Percentiles rank a stretch among this genome's conserved stretches.
Evolutionary conservation across 1,284 basidiomycete species (phyloP).

Genomic region (Pseudozyma sp.): DNA sequence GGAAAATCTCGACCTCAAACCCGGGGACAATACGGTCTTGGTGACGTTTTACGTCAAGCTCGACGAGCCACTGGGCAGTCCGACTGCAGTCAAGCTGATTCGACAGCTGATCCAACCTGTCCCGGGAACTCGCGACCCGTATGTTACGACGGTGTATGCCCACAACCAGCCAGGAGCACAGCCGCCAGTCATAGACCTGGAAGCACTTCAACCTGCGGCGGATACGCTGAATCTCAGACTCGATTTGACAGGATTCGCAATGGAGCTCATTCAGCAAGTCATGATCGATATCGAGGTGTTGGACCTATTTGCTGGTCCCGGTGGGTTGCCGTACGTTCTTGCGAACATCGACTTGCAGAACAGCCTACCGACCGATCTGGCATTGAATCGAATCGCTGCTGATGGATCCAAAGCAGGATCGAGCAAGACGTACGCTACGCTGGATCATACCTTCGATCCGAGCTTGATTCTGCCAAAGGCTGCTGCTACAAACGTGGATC

Average conservation of each 20-base stretch:
- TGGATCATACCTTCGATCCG: slow-evolving; percentile 12
- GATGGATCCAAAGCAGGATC: slow-evolving; percentile 10
- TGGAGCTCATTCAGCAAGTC: slow-evolving; percentile 29
- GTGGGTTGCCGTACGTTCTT: slow-evolving; percentile 5
- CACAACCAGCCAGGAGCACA: slow-evolving; percentile 75
- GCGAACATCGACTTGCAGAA: slow-evolving; percentile 8
- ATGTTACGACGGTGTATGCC: slow-evolving; percentile 71
- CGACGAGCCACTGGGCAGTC: slow-evolving; percentile 74
- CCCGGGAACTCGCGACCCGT: slow-evolving; percentile 5
- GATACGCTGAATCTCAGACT: slow-evolving; percentile 71
- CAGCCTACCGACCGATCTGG: slow-evolving; percentile 5
- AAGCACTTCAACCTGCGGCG: slow-evolving; percentile 9
- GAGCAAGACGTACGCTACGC: slow-evolving; percentile 13
- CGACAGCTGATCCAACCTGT: slow-evolving; percentile 54
- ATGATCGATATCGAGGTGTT: slow-evolving; percentile 31
- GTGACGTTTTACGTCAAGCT: slow-evolving; percentile 78
- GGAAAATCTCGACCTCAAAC: slow-evolving; percentile 71
- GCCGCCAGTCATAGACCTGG: slow-evolving; percentile 70
- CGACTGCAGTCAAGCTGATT: slow-evolving; percentile 72
- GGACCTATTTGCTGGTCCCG: slow-evolving; percentile 18
- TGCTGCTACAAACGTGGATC: slow-evolving; percentile 7
- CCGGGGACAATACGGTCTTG: slow-evolving; percentile 73
- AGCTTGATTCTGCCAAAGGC: neutral
- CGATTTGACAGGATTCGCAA: slow-evolving; percentile 71
- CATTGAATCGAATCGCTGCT: slow-evolving; percentile 5